These are phyloP conservation scores for Saturnispora zaruensis DNA, from an alignment of 805 yeast genomes.

Conservation along the genomic window DNA sequence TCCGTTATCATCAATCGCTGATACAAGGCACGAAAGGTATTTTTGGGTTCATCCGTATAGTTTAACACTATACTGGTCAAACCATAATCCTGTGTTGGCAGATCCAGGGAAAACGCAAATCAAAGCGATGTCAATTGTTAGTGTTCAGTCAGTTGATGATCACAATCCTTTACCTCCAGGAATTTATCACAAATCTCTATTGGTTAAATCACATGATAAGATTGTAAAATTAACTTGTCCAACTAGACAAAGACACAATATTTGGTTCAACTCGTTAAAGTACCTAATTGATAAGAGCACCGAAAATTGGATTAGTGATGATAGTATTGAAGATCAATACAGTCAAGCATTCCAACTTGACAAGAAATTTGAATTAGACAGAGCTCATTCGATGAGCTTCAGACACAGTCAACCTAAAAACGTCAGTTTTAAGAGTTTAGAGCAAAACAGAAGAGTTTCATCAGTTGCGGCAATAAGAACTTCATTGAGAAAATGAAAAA, in stretches of 20 bases:
- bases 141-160: conserved; percentile 75
- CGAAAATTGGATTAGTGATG: conserved; percentile 47
- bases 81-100: conserved; percentile 64
- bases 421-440: conserved; percentile 2
- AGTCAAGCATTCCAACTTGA: conserved; percentile 22
- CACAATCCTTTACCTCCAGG: conserved; percentile 87
- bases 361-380: conserved; percentile 23
- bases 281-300: conserved; percentile 61
- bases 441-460: conserved; percentile 4
- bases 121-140: conserved; percentile 69
- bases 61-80: conserved; percentile 83
- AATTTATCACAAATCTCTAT: conserved; percentile 71
- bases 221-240: conserved; percentile 78
- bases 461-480: conserved; percentile 10
- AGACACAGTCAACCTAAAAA: conserved; percentile 23
- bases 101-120: conserved; percentile 62
- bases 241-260: conserved; percentile 76
- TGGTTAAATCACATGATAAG: conserved; percentile 57
- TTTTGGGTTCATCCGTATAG: conserved; percentile 97
- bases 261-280: conserved; percentile 81
- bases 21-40: conserved; percentile 79
- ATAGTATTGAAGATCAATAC: conserved; percentile 33
- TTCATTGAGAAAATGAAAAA: conserved; percentile 9
- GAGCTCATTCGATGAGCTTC: conserved; percentile 23
- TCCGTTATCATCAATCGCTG: conserved; percentile 64